Percentiles rank a stretch among this genome's conserved stretches.
These are phyloP conservation scores for Beauveria sp. DNA, from an alignment of 2,329 filamentous ascomycete species.

Conservation along the genomic window DNA sequence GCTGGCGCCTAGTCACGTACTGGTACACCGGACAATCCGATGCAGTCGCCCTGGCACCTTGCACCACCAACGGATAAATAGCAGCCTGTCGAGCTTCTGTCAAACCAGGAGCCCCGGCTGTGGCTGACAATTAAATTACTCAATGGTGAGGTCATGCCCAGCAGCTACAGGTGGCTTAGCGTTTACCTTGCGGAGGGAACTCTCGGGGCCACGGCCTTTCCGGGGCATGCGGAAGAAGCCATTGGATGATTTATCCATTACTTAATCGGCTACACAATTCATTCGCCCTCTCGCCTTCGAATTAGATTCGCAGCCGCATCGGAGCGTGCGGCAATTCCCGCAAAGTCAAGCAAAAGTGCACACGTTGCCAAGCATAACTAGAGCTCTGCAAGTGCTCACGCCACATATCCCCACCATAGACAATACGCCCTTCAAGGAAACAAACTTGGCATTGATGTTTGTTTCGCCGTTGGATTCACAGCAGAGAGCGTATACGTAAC, in stretches of 20 bases:
- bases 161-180: neutral
- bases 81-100: neutral
- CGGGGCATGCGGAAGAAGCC: neutral
- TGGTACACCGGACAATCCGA: neutral
- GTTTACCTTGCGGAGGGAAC: neutral
- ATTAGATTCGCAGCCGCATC: neutral
- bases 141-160: slow-evolving; percentile 1
- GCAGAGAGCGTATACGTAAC: slow-evolving; percentile 13
- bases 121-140: neutral
- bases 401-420: neutral
- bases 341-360: no score
- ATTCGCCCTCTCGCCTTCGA: neutral
- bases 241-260: neutral
- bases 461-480: slow-evolving; percentile 17
- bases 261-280: neutral
- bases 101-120: neutral
- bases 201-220: neutral
- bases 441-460: neutral
- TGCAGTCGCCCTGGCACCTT: neutral
- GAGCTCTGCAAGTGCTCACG: neutral
- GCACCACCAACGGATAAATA: neutral
- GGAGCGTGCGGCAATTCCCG: neutral
- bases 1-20: neutral
- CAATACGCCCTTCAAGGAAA: neutral
- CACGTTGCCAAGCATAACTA: neutral